Base-by-base conservation (phyloP, 75 land plant species). In the Chamaecyparis obtusa region DNA sequence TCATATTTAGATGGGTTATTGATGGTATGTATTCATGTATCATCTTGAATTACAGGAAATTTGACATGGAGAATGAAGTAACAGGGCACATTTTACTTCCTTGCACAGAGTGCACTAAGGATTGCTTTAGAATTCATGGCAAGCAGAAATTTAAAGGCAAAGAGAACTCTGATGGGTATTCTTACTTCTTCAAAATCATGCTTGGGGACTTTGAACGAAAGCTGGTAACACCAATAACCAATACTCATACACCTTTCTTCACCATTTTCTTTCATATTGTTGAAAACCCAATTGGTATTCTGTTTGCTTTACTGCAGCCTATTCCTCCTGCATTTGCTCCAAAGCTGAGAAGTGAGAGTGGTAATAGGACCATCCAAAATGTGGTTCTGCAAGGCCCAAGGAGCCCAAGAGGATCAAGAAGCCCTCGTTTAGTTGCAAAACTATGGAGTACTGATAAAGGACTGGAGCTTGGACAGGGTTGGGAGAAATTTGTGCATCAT, bases 101-200 rank as follows among this genome's bases (percentile, higher is more conserved):
- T 24, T 27, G 71, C 71, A 67, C 7, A 27, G 9, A 21, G 30
- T 67, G 71, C 71, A 67, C 71, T 27, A 67, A 67, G 30, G 16
- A 27, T 21, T 27, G 71, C 9, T 67, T 5, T 21, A 27, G 24
- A 27, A 67, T 67, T 67, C 71, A 67, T 67, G 71, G 71, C 71
- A 67, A 8, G 5, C 6, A 67, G 9, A 67, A 67, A 67, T 6
- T 24, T 30, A 67, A 67, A 67, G 30, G 24, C 71, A 21, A 67
- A 36, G 41, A 21, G 43, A 39, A 24, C 24, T 36, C 44, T 37
- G 41, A 39, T 78, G 43, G 24, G 8, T 19, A 21, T 39, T 37
- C 43, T 27, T 37, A 78, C 24, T 78, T 78, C 81, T 78, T 78
- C 46, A 78, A 78, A 78, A 21, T 78, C 81, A 78, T 78, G 81